These are phyloP conservation scores for Geotrichum siamense DNA, from an alignment of 1,139 yeast species.

Conservation along the genomic window DNA sequence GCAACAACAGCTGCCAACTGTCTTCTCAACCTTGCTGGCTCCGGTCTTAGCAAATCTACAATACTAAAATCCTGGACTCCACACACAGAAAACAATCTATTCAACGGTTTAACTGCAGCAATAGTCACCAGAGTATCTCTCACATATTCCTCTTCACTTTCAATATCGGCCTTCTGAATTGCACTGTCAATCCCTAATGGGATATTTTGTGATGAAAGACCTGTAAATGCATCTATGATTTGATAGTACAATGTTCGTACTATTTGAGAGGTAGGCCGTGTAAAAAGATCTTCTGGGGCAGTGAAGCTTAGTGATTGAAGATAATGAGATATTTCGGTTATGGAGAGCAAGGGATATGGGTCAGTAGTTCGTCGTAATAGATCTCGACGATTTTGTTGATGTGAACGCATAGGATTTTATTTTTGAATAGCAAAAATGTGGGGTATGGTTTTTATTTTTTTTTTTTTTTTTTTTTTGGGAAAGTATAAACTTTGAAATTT, in stretches of 20 bases:
- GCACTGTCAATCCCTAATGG: constrained; percentile 24
- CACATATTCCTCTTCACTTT: constrained; percentile 28
- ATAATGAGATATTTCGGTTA: constrained; percentile 55
- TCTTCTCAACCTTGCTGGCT: constrained; percentile 53
- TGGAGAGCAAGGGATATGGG: constrained; percentile 60
- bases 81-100: constrained; percentile 58
- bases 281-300: constrained; percentile 56
- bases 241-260: constrained; percentile 60
- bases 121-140: constrained; percentile 39
- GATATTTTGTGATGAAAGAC: constrained; percentile 42
- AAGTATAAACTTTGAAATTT: too few relatives aligned
- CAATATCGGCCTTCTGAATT: constrained; percentile 27
- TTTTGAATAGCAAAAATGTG: too few relatives aligned
- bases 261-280: constrained; percentile 59
- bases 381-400: too few relatives aligned
- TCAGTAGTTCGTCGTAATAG: too few relatives aligned
- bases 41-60: constrained; percentile 66
- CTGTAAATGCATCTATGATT: constrained; percentile 62
- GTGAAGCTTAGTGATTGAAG: constrained; percentile 51
- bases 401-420: too few relatives aligned
- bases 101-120: constrained; percentile 53
- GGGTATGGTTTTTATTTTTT: too few relatives aligned
- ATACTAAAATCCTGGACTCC: constrained; percentile 74
- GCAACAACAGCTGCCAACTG: constrained; percentile 78
- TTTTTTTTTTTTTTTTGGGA: too few relatives aligned